Base-by-base conservation (phyloP, 139 green algal genomes). In the Astrephomene gubernaculifera region DNA sequence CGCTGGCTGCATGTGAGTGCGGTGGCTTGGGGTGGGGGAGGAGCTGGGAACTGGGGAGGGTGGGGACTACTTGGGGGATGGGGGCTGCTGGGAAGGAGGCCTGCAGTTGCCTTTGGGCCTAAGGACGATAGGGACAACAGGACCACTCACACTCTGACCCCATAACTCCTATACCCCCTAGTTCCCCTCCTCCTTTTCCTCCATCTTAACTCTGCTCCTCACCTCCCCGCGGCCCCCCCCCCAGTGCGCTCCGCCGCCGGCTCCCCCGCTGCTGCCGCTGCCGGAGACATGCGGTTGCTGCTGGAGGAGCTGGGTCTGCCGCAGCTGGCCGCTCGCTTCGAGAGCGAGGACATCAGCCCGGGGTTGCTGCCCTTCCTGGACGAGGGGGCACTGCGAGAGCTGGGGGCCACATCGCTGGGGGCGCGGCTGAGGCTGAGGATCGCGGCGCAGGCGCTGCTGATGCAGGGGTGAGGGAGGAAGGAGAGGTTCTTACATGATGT, bases 361-460 rank as follows among this genome's bases (percentile, higher is more conserved):
- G 73, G 36, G 4, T 64, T 88, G 64, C 72, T 88, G 83, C 63
- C 63, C 2, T 79, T 61, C 73, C 35, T 88, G 64, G 83, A 88
- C 49, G 83, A 83, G 25, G 75, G 19, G 27, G 64, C 63, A 3
- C 38, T 88, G 38, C 38, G 64, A 17, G 83, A 84, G 73, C 44
- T 88, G 73, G 83, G 83, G 4, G 73, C 75, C 39, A 72, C 35
- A 21, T 53, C 21, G 17, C 49, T 88, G 52, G 83, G 83, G 3
- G 83, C 83, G 19, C 63, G 83, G 6, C 63, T 88, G 29, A 84
- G 80, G 65, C 73, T 88, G 53, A 53, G 76, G 31, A 60, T 88
- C 35, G 83, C 83, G 35, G 74, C 74, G 31, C 73, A 88, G 49
- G 67, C 80, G 68, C 80, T 86, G 52, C 76, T 64, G 31, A 72